Evolutionary conservation across 2,329 filamentous ascomycete genomes (phyloP), one percentile per base, ranked within the genome.

Genomic region (Claviceps sp.): DNA sequence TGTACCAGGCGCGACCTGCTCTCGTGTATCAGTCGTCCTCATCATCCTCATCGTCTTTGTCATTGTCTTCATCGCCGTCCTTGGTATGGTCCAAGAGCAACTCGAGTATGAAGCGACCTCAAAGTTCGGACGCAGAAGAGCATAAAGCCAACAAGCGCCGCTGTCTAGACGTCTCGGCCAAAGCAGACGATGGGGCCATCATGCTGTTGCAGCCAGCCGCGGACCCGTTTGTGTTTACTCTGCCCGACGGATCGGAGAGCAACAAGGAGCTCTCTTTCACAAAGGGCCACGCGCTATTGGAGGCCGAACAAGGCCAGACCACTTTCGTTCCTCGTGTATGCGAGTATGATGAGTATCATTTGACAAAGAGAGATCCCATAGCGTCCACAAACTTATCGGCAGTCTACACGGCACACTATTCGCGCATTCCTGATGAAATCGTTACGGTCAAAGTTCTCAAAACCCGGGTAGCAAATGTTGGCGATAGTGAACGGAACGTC

Each of bases 401-500:
- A 5, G 78, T 81, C 38, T 81, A 76, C 59, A 78, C 72, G 1
- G 77, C 73, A 20, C 67, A 73, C 38, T 72, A 79, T 59, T 78
- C 77, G 4, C 63, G 70, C 9, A 71, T 78, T 18, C 68, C 75
- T 2, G 73, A 76, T 50, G 72, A 73, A 20, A 72, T 79, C 51
- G 76, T 81, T 52, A 80, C 77, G 1, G 77, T 80, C 62, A 81
- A 81, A 59, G 76, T 81, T 1, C 73, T 81, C 56, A 80, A 79
- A 64, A 81, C 78, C 1, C 65, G 71, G 5, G 61, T 70, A 3
- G 58, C 68, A 37, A 68, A 66, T 43, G 56, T 67, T 3, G 64
- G 68, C 48, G 61, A 69, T 44, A 75, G 70, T 50, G 77, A 78
- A 59, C 71, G 72, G 51, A 77, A 75, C 53, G 73, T 80, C 44